A percentile compares a stretch with the other conserved stretches of the same genome.
Conservation (phyloP, 202 grass and related monocot species). For the Zizania palustris region DNA sequence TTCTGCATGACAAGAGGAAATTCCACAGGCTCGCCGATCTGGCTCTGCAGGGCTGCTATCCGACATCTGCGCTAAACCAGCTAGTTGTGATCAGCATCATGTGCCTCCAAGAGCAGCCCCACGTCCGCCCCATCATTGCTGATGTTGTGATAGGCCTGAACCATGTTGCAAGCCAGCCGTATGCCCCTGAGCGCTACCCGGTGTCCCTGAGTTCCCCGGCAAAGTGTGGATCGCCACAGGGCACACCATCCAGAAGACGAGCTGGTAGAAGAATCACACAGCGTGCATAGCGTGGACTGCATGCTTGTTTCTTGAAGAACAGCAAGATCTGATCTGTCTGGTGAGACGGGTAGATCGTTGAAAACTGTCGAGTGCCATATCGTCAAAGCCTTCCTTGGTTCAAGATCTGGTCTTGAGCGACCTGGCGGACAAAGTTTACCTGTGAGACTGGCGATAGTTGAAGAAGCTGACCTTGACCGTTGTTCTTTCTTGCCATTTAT, state of each 20-base stretch:
- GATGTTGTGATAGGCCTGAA: conserved; percentile 76
- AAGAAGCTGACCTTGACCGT: conserved; percentile 34
- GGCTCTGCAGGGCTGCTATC: conserved; percentile 61
- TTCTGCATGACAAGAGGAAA: conserved; percentile 70
- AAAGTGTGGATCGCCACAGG: conserved; percentile 31
- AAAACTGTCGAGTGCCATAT: conserved; percentile 43
- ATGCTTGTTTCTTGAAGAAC: background rate
- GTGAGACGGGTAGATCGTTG: conserved; percentile 20
- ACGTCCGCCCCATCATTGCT: conserved; percentile 71
- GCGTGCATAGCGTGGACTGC: conserved; percentile 19
- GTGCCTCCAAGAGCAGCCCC: conserved; percentile 93
- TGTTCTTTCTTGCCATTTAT: conserved; percentile 20
- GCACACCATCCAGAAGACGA: conserved; percentile 63
- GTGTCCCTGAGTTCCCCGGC: conserved; percentile 40
- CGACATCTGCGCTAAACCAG: conserved; percentile 71
- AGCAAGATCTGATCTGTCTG: background rate
- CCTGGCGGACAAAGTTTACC: conserved; percentile 15
- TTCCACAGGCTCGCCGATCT: conserved; percentile 72
- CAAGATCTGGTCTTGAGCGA: conserved; percentile 41
- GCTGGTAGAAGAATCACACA: conserved; percentile 42
- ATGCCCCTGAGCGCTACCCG: conserved; percentile 29
- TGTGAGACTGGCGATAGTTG: conserved; percentile 27
- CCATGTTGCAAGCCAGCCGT: conserved; percentile 72
- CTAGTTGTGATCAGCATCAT: conserved; percentile 73
- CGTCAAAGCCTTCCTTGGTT: conserved; percentile 43